phyloP scores from a whole-genome alignment of 768 basidiomycete genomes.

The Hygrophorus pudorinus region DNA sequence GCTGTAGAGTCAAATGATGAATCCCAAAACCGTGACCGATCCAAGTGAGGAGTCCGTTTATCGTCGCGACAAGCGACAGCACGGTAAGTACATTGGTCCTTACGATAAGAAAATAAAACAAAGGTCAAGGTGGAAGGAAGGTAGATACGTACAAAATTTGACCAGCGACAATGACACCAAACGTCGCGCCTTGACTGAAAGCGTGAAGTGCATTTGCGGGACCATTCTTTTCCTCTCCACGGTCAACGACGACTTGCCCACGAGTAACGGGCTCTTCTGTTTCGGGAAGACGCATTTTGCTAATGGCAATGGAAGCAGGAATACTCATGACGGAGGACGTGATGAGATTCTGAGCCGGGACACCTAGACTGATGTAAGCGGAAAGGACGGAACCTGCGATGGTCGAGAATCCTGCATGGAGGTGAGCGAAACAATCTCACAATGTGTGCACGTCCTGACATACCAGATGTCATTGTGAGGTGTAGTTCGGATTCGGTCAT shows the following conservation, averaged over 20 bases:
- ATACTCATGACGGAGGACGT: constrained; percentile 94
- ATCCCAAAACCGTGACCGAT: constrained; percentile 82
- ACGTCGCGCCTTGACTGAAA: constrained; percentile 76
- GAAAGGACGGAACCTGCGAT: constrained; percentile 86
- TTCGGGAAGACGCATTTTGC: constrained; percentile 82
- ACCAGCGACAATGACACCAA: constrained; percentile 80
- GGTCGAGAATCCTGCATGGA: constrained; percentile 74
- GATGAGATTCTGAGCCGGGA: constrained; percentile 69
- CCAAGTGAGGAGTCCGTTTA: constrained; percentile 86
- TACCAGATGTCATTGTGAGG: constrained; percentile 6
- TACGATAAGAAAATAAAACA: constrained; percentile 3
- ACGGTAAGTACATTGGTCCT: constrained; percentile 82
- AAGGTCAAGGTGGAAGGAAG: constrained; percentile 1
- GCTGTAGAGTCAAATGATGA: constrained; percentile 70
- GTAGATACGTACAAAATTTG: constrained; percentile 67
- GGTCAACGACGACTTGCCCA: constrained; percentile 70
- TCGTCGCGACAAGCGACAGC: constrained; percentile 64
- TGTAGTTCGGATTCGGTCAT: constrained; percentile 86
- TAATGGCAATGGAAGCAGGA: constrained; percentile 88
- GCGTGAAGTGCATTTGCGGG: constrained; percentile 83
- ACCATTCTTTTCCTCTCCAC: constrained; percentile 48
- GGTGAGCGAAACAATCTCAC: background rate
- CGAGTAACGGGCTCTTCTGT: constrained; percentile 79
- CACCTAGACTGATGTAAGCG: constrained; percentile 74
- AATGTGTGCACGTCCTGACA: background rate